Evolutionary conservation across 192 early-diverging fungal genomes (phyloP).

Genomic region (Linnemannia exigua): DNA sequence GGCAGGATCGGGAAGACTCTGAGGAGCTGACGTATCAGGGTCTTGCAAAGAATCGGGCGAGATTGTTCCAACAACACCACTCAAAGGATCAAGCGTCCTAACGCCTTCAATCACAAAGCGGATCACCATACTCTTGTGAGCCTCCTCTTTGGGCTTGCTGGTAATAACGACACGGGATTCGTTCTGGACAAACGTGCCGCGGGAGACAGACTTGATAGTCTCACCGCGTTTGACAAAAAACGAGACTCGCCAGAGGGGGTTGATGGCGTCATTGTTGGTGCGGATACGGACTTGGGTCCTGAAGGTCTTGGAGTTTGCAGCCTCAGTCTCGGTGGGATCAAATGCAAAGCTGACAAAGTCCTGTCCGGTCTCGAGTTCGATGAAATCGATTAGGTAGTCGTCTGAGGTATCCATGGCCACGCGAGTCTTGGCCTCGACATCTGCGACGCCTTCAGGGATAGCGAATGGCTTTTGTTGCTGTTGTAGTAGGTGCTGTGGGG

Average conservation of each 20-base stretch:
- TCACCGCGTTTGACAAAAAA: slow-evolving; percentile 45
- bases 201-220: slow-evolving; percentile 6
- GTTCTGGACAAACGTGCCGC: slow-evolving; percentile 22
- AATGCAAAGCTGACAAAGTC: slow-evolving; percentile 20
- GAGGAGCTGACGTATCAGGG: background rate
- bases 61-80: background rate
- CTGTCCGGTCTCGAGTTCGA: slow-evolving; percentile 21
- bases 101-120: slow-evolving; percentile 51
- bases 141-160: slow-evolving; percentile 29
- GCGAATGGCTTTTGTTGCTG: background rate
- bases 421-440: background rate
- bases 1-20: slow-evolving; percentile 24
- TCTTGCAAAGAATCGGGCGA: background rate
- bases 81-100: background rate
- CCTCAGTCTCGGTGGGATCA: background rate
- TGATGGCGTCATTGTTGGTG: slow-evolving; percentile 32
- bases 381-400: slow-evolving; percentile 47
- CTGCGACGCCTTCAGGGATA: background rate
- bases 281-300: slow-evolving; percentile 52
- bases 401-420: background rate
- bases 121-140: slow-evolving; percentile 33
- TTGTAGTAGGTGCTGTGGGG: background rate
- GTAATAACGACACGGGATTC: slow-evolving; percentile 22
- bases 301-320: background rate
- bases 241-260: slow-evolving; percentile 29